Percentiles rank a stretch among this genome's conserved stretches.
Conservation (phyloP, 2,329 filamentous ascomycete genomes). For the Dactylellina drechsleri region DNA sequence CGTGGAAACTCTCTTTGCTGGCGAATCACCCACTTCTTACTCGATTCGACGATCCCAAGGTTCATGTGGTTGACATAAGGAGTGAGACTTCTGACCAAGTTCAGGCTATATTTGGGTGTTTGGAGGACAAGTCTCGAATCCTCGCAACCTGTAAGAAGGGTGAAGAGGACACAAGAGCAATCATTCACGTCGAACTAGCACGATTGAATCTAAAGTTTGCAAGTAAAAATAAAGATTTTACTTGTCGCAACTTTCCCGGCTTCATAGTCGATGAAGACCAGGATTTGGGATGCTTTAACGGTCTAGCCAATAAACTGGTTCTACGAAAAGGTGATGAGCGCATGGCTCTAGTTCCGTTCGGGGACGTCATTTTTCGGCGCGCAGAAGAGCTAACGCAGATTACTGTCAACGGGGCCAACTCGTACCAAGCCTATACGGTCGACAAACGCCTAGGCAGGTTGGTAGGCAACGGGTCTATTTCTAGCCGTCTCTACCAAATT, state of each 20-base stretch:
- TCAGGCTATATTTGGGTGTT: constrained; percentile 59
- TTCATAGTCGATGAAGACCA: constrained; percentile 66
- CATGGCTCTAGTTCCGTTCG: constrained; percentile 54
- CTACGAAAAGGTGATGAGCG: constrained; percentile 61
- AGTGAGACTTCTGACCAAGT: constrained; percentile 61
- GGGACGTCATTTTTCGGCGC: constrained; percentile 9
- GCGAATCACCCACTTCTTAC: constrained; percentile 58
- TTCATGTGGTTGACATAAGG: constrained; percentile 60
- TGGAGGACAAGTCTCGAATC: constrained; percentile 62
- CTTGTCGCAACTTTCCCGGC: constrained; percentile 66
- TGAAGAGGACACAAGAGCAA: not conserved
- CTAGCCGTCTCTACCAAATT: constrained; percentile 67
- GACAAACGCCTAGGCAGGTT: constrained; percentile 67
- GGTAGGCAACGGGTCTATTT: constrained; percentile 65
- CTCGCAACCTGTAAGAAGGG: constrained; percentile 40
- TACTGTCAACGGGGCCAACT: constrained; percentile 26
- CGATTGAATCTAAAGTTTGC: constrained; percentile 66
- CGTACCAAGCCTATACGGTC: constrained; percentile 65
- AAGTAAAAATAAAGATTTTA: constrained; percentile 58
- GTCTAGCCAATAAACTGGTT: constrained; percentile 66
- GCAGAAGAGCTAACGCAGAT: constrained; percentile 13
- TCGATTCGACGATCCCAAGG: constrained; percentile 55
- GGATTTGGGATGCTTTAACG: constrained; percentile 65
- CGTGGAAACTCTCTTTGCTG: constrained; percentile 59
- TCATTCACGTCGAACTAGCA: constrained; percentile 64